Conservation (phyloP, 371 early-diverging fungal species). For the Dichotomocladium elegans region DNA sequence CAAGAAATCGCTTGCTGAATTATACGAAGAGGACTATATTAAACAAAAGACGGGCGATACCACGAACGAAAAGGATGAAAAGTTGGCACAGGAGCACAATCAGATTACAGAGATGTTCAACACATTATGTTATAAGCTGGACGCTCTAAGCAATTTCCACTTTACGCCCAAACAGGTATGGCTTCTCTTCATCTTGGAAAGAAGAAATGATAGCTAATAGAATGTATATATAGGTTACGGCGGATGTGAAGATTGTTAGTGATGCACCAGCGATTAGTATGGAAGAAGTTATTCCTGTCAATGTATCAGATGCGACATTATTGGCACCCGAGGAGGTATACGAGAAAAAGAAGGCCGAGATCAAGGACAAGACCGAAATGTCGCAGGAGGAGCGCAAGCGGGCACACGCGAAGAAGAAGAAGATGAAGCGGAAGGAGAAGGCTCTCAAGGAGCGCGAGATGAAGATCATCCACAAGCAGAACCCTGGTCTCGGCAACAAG, state of each 20-base stretch:
- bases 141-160: slow-evolving; percentile 91
- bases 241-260: slow-evolving; percentile 76
- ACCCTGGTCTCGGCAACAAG: slow-evolving; percentile 49
- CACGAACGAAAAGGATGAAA: slow-evolving; percentile 70
- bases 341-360: slow-evolving; percentile 61
- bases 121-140: slow-evolving; percentile 75
- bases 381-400: slow-evolving; percentile 69
- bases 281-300: slow-evolving; percentile 93
- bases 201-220: not conserved
- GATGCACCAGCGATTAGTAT: slow-evolving; percentile 87
- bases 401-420: slow-evolving; percentile 64
- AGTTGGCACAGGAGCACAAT: slow-evolving; percentile 70
- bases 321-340: slow-evolving; percentile 92
- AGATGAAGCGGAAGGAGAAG: slow-evolving; percentile 54
- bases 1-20: slow-evolving; percentile 83
- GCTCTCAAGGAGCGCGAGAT: slow-evolving; percentile 52
- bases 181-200: slow-evolving; percentile 2
- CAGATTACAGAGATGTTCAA: slow-evolving; percentile 76
- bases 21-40: slow-evolving; percentile 90
- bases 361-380: slow-evolving; percentile 71
- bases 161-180: slow-evolving; percentile 75
- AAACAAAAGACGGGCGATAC: slow-evolving; percentile 56
- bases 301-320: slow-evolving; percentile 77
- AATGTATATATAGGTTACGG: slow-evolving; percentile 34
- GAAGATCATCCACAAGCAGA: slow-evolving; percentile 51